Conservation (phyloP, 306 rosid species). For the Myrica gale region DNA sequence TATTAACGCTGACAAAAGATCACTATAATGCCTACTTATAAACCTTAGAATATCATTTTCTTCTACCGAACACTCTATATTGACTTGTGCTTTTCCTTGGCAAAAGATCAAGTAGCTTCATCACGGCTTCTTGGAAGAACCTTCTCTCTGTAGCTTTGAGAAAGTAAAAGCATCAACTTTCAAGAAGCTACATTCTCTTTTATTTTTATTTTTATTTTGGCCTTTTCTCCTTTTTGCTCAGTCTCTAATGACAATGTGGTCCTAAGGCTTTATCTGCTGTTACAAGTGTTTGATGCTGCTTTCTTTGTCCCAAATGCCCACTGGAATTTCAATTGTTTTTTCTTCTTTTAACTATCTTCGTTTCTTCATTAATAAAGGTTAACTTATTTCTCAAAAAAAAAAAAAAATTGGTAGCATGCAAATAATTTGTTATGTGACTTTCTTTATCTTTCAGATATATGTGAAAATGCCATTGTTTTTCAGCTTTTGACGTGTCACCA, state of each 20-base stretch:
- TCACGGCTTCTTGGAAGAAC: neutral
- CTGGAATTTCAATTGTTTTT: neutral
- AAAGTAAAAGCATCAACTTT: neutral
- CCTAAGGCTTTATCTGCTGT: neutral
- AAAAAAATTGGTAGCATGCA: neutral
- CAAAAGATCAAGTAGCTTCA: neutral
- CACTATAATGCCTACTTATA: neutral
- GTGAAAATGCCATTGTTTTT: slow-evolving; percentile 11
- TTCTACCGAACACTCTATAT: neutral
- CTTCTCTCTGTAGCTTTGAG: neutral
- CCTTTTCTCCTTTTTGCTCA: neutral
- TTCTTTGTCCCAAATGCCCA: neutral
- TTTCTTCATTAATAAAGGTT: too few species aligned
- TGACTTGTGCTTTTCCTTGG: too few species aligned
- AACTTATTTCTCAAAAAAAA: too few species aligned
- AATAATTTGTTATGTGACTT: neutral
- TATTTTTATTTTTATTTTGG: neutral
- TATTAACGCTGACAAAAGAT: neutral
- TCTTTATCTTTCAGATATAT: slow-evolving; percentile 9
- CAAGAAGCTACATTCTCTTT: neutral
- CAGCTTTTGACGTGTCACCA: neutral
- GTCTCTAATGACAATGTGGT: slow-evolving; percentile 1
- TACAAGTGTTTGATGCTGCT: neutral
- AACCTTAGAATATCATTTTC: neutral
- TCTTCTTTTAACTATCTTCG: neutral